A percentile compares a stretch with the other conserved stretches of the same genome.
These are phyloP conservation scores for Psophocarpus tetragonolobus DNA, from an alignment of 306 rosid species.

Conservation along the genomic window DNA sequence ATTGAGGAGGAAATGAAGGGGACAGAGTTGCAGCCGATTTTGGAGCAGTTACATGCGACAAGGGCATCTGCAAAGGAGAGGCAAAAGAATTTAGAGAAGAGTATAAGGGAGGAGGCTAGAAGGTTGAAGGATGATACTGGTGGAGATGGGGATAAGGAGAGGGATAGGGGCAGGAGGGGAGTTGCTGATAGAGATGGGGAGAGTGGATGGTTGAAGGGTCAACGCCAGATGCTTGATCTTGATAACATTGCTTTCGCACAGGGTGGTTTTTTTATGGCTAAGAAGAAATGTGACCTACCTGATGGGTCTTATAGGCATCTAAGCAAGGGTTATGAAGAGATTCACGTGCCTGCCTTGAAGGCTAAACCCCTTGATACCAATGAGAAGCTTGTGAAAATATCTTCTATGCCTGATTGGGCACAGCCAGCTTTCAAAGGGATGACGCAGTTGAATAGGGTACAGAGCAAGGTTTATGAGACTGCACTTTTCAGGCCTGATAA, in stretches of 20 bases:
- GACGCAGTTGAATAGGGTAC: conserved; percentile 92
- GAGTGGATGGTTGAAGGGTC: conserved; percentile 80
- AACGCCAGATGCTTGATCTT: conserved; percentile 82
- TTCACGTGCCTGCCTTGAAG: conserved; percentile 87
- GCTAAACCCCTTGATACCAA: conserved; percentile 66
- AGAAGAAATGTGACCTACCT: conserved; percentile 74
- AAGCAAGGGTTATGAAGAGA: conserved; percentile 86
- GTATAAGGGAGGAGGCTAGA: conserved; percentile 91
- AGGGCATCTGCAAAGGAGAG: conserved; percentile 93
- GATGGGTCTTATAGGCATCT: conserved; percentile 76
- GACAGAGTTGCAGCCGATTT: conserved; percentile 69
- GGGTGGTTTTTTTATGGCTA: conserved; percentile 69
- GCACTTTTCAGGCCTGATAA: conserved; percentile 75
- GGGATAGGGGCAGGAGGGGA: conserved; percentile 73
- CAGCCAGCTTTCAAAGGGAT: conserved; percentile 91
- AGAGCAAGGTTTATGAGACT: conserved; percentile 85
- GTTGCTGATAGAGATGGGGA: conserved; percentile 72
- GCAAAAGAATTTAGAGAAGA: conserved; percentile 86
- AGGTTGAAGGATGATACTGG: conserved; percentile 76
- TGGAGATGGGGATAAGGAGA: conserved; percentile 69
- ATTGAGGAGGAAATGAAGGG: conserved; percentile 92
- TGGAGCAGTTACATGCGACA: conserved; percentile 93
- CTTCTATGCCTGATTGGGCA: conserved; percentile 92
- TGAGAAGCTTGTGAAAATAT: conserved; percentile 72
- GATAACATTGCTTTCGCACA: conserved; percentile 78